These are phyloP conservation scores for Flueggea neowawraea DNA, from an alignment of 441 rosid species.

Conservation along the genomic window DNA sequence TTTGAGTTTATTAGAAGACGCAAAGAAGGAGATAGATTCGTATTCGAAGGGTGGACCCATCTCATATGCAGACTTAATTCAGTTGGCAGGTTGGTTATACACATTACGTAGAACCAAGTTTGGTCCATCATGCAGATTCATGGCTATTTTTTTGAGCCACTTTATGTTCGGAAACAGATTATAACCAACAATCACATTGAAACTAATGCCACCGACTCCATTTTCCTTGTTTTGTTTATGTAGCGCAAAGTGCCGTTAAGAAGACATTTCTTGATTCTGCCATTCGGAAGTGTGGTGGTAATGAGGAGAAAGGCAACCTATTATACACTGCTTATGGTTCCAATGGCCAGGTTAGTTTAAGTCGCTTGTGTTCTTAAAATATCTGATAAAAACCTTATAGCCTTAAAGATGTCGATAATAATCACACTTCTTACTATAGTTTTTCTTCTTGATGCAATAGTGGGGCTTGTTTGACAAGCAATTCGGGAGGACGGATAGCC, in stretches of 20 bases:
- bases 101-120: conserved; percentile 4
- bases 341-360: conserved; percentile 65
- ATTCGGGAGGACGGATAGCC: conserved; percentile 71
- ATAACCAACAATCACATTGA: background rate
- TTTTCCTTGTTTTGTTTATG: conserved; percentile 5
- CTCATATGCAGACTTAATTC: conserved; percentile 82
- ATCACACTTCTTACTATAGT: background rate
- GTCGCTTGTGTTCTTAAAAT: background rate
- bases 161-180: background rate
- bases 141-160: conserved; percentile 1
- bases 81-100: conserved; percentile 50
- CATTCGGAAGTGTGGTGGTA: conserved; percentile 88
- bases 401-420: background rate
- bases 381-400: background rate
- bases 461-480: conserved; percentile 90
- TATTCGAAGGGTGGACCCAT: conserved; percentile 89
- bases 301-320: conserved; percentile 71
- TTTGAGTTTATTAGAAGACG: conserved; percentile 49
- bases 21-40: conserved; percentile 74
- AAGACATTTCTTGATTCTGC: conserved; percentile 79
- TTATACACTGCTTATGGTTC: conserved; percentile 86
- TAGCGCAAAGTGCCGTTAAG: conserved; percentile 80
- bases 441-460: conserved; percentile 33
- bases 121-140: background rate
- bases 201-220: conserved; percentile 6